These are phyloP conservation scores for Trichoderma orchidacearum DNA, from an alignment of 495 filamentous ascomycete species.

Conservation along the genomic window DNA sequence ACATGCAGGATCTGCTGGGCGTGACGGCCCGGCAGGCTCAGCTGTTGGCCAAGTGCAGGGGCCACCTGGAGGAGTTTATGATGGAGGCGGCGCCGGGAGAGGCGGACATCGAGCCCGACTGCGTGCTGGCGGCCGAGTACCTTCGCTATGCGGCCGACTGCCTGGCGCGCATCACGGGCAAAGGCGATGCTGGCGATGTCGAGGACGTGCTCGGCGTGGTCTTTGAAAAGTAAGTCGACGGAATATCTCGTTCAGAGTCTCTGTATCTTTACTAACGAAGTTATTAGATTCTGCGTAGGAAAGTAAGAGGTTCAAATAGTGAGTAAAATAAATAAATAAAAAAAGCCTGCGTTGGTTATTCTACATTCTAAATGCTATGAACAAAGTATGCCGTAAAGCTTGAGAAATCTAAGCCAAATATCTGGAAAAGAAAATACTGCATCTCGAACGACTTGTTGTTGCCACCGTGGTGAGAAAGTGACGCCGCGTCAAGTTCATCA, in stretches of 20 bases:
- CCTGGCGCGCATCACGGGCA: constrained; percentile 76
- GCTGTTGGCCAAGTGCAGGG: constrained; percentile 58
- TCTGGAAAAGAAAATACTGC: no score
- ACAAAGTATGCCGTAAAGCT: background rate
- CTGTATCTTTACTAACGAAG: constrained; percentile 5
- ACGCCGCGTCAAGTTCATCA: background rate
- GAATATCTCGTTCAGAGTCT: background rate
- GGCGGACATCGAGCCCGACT: constrained; percentile 39
- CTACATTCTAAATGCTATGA: background rate
- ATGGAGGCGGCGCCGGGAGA: constrained; percentile 17
- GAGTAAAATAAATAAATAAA: constrained; percentile 5
- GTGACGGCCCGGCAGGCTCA: constrained; percentile 81
- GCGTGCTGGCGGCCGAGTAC: constrained; percentile 90
- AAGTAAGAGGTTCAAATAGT: constrained; percentile 16
- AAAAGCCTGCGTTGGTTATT: constrained; percentile 5
- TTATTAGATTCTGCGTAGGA: constrained; percentile 23
- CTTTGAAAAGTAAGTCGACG: constrained; percentile 71
- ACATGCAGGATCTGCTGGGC: constrained; percentile 69
- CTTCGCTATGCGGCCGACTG: constrained; percentile 69
- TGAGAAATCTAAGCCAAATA: background rate
- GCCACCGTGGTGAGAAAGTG: background rate
- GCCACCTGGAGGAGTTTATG: constrained; percentile 59
- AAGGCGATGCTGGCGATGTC: constrained; percentile 78
- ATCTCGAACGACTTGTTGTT: background rate
- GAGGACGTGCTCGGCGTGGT: constrained; percentile 95